Evolutionary conservation across 2,329 filamentous ascomycete species (phyloP).

Genomic region (Colletotrichum eremochloae): DNA sequence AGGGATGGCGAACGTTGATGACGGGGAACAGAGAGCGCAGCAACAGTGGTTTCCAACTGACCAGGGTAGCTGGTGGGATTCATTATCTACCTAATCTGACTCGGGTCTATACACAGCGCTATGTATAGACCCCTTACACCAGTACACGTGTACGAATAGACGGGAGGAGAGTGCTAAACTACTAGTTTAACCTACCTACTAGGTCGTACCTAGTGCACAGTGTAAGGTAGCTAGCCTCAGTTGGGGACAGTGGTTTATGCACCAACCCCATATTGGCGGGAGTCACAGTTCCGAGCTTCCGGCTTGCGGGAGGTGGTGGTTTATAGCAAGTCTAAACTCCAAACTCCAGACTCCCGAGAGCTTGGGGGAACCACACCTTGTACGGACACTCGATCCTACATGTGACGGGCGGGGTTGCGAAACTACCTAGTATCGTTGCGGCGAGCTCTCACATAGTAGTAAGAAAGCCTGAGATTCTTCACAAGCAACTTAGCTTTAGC

Average conservation of each 20-base stretch:
- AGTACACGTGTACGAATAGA: not conserved
- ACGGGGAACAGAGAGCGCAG: not conserved
- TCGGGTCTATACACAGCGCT: not conserved
- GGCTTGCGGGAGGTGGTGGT: slow-evolving; percentile 5
- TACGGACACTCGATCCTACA: not conserved
- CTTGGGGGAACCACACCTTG: not conserved
- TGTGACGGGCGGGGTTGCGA: not conserved
- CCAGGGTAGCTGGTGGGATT: not conserved
- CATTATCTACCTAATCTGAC: not conserved
- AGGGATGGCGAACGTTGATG: not conserved
- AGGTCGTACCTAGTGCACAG: not conserved
- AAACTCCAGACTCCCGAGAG: slow-evolving; percentile 9
- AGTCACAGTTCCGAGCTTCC: slow-evolving; percentile 19
- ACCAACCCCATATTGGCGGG: slow-evolving; percentile 9
- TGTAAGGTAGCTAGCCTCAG: not conserved
- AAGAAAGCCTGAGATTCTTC: not conserved
- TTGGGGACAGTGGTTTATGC: slow-evolving; percentile 13
- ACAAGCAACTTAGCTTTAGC: not conserved
- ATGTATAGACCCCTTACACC: not conserved
- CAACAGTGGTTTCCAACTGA: too few relatives aligned
- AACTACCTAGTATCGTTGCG: not conserved
- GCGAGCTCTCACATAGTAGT: not conserved
- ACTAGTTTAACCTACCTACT: too few relatives aligned
- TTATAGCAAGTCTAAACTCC: slow-evolving; percentile 1
- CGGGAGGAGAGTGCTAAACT: not conserved